Base-by-base conservation (phyloP, 202 grass and related monocot species). In the Elaeis oleifera region DNA sequence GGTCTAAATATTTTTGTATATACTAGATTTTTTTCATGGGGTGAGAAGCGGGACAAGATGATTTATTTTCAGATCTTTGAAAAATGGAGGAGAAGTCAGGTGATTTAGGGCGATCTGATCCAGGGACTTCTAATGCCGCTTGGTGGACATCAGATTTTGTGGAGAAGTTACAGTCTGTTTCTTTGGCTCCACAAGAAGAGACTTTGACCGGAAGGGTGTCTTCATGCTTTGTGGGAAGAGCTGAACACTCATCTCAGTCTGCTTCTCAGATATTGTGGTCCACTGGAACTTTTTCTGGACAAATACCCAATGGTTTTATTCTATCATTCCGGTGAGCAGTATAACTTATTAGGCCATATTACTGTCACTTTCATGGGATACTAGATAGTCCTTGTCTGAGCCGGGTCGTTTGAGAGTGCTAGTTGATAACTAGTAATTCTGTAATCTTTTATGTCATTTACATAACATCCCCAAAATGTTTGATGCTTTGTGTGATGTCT, bases 221-320 rank as follows among this genome's bases (percentile, higher is more conserved):
- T 39, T 51, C n/a, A 63, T 57, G 58, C 21, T 56, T 18, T 66
- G 63, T 56, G 60, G 68, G 53, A 20, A 62, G 71, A 58, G 36
- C 59, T 71, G 83, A 82, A 74, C 73, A 67, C 49, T 73, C 77
- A 69, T 85, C 79, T 18, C 81, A 74, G 79, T 83, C 78, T 75
- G 89, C 94, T 80, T 94, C 88, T 82, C 85, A 99, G 62, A 83
- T 82, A 68, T 70, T 99, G 70, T 99, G 94, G 94, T 94, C 88
- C 31, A 78, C 78, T 71, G 94, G 94, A 72, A 73, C 77, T 56
- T 89, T 84, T 76, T 84, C 94, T 68, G 82, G 82, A 39, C 58
- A 74, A 28, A 94, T 99, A 59, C 94, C 94, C 26, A 94, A 99
- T 79, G 94, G 94, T 70, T 99, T 74, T 99, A 89, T 83, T 99